Evolutionary conservation across 345 rosid genomes (phyloP).

Genomic region (Brassica carinata): DNA sequence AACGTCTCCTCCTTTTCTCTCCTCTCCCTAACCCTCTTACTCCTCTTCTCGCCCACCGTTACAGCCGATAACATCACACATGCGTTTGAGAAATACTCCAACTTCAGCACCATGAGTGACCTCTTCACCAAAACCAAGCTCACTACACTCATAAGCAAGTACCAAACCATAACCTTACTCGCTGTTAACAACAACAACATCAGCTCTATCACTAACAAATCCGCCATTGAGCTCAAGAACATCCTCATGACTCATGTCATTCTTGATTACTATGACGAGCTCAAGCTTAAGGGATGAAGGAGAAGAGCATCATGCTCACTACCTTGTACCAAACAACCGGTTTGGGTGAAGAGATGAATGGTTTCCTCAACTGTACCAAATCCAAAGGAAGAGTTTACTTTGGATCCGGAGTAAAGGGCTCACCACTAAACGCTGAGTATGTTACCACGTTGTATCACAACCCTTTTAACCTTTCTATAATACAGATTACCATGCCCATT

Average conservation of each 20-base stretch:
- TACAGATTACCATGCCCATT: slow-evolving; percentile 61
- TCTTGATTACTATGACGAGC: slow-evolving; percentile 58
- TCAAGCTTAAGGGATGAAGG: slow-evolving; percentile 37
- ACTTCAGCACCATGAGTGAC: slow-evolving; percentile 47
- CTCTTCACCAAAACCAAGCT: slow-evolving; percentile 48
- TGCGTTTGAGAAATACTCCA: slow-evolving; percentile 40
- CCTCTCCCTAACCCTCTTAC: slow-evolving; percentile 31
- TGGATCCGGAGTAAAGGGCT: slow-evolving; percentile 56
- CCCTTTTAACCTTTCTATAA: slow-evolving; percentile 72
- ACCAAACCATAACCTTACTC: slow-evolving; percentile 57
- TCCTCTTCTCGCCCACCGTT: slow-evolving; percentile 24
- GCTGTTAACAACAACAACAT: slow-evolving; percentile 48
- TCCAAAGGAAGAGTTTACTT: slow-evolving; percentile 45
- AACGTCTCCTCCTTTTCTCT: slow-evolving; percentile 29
- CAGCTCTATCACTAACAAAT: slow-evolving; percentile 34
- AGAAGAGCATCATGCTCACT: slow-evolving; percentile 48
- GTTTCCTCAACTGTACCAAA: slow-evolving; percentile 60
- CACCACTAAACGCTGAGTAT: slow-evolving; percentile 47
- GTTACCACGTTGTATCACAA: slow-evolving; percentile 43
- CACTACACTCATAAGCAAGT: slow-evolving; percentile 37
- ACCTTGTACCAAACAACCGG: slow-evolving; percentile 76
- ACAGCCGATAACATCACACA: slow-evolving; percentile 50
- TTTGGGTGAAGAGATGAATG: slow-evolving; percentile 49
- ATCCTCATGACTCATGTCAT: slow-evolving; percentile 57
- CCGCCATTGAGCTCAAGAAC: slow-evolving; percentile 41